These are phyloP conservation scores for Ophiostoma sp. DNA, from an alignment of 2,329 filamentous ascomycete species.

Conservation along the genomic window DNA sequence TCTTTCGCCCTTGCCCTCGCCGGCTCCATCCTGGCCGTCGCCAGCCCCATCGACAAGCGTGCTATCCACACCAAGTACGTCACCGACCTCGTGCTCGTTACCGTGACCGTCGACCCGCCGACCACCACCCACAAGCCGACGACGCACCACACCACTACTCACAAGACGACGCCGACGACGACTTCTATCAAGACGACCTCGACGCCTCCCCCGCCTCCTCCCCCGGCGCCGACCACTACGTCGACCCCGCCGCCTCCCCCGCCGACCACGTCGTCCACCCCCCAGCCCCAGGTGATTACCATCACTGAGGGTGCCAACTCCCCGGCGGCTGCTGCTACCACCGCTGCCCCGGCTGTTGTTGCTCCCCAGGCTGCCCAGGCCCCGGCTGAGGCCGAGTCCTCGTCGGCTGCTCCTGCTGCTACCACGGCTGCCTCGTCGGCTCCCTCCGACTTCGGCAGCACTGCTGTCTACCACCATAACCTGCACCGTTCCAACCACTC, in stretches of 20 bases:
- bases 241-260: conserved; percentile 27
- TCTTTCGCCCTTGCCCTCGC: conserved; percentile 48
- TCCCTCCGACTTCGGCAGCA: conserved; percentile 36
- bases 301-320: conserved; percentile 22
- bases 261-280: conserved; percentile 2
- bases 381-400: background rate
- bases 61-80: conserved; percentile 45
- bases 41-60: conserved; percentile 48
- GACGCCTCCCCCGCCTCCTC: conserved; percentile 5
- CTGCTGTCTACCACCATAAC: conserved; percentile 75
- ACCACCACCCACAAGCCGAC: conserved; percentile 14
- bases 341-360: background rate
- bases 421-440: conserved; percentile 27
- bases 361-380: background rate
- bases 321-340: background rate
- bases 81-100: conserved; percentile 46
- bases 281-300: conserved; percentile 12
- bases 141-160: conserved; percentile 19
- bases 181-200: conserved; percentile 20
- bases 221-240: conserved; percentile 24
- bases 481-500: conserved; percentile 82
- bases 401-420: background rate
- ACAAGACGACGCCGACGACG: conserved; percentile 3
- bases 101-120: conserved; percentile 42
- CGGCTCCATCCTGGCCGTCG: conserved; percentile 48